Base-by-base conservation (phyloP, 2,329 filamentous ascomycete genomes). In the Verticillium tricorpus region DNA sequence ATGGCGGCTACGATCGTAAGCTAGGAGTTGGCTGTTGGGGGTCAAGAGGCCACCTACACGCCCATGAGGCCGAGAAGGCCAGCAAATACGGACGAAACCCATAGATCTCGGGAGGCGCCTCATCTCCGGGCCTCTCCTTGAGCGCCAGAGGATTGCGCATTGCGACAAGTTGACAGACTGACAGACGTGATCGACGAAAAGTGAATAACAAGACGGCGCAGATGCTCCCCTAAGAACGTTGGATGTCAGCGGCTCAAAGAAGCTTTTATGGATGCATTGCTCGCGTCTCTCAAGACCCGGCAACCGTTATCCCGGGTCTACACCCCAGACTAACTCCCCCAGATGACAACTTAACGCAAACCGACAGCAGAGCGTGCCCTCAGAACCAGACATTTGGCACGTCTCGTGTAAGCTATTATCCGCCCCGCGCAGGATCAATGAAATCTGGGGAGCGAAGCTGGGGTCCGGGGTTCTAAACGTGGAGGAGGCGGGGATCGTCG, bases 41-140 rank as follows among this genome's bases (percentile, higher is more conserved):
- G 3, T 28, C 5, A 28, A 28, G 28, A 6, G 22, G 11, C 3
- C 12, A 50, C 57, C 34, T 34, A 59, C 57, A 59, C 3, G 57
- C 57, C 57, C 57, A 59, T 7, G 57, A 59, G 31, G 37, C 57
- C 22, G 57, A 59, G 17, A 59, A 45, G 22, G 57, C 57, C n/a
- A 59, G 34, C 19, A 59, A 14, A 19, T 59, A 59, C 34, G 37
- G 37, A 40, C 37, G 37, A 8, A 40, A 40, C 12, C 37, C 37
- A 40, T 40, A 40, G 15, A 40, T 40, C 37, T 40, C 37, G 37
- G 37, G 58, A 8, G 58, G 58, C 17, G 58, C 58, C 58, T 59
- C 58, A 31, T 59, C 58, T 3, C 58, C 58, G 19, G 58, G 17
- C 22, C 19, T 39, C 14, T 52, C 58, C 32, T 59, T 59, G 37